A percentile compares a stretch with the other conserved stretches of the same genome.
These are phyloP conservation scores for Suhomyces tanzawaensis DNA, from an alignment of 805 yeast species.

Conservation along the genomic window DNA sequence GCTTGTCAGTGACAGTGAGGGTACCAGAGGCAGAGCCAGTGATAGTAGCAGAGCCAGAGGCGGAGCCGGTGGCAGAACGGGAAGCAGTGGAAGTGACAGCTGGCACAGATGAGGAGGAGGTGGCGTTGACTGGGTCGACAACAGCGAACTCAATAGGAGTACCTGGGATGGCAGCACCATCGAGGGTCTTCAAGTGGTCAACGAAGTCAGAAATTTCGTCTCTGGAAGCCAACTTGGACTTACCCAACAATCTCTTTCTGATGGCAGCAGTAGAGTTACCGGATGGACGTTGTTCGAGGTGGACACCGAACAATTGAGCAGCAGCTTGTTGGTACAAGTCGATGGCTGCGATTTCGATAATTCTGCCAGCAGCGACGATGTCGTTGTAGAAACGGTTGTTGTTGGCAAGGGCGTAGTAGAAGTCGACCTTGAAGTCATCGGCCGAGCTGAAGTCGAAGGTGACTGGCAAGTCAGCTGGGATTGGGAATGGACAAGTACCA, in stretches of 20 bases:
- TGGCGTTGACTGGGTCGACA: slow-evolving; percentile 12
- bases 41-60: slow-evolving; percentile 22
- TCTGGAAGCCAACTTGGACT: slow-evolving; percentile 24
- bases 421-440: slow-evolving; percentile 33
- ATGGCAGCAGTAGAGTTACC: slow-evolving; percentile 41
- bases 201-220: slow-evolving; percentile 27
- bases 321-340: slow-evolving; percentile 21
- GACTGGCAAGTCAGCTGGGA: slow-evolving; percentile 28
- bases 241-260: slow-evolving; percentile 36
- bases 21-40: slow-evolving; percentile 15
- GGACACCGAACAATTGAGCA: slow-evolving; percentile 30
- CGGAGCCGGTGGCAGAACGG: slow-evolving; percentile 15
- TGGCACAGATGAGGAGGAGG: slow-evolving; percentile 12
- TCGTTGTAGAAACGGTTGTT: slow-evolving; percentile 31
- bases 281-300: slow-evolving; percentile 24
- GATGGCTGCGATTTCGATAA: slow-evolving; percentile 32
- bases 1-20: slow-evolving; percentile 28
- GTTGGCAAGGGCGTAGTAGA: slow-evolving; percentile 31
- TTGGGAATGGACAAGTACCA: slow-evolving; percentile 37
- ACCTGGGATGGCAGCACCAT: slow-evolving; percentile 24
- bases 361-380: slow-evolving; percentile 33
- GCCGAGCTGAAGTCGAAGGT: slow-evolving; percentile 23
- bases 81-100: slow-evolving; percentile 14
- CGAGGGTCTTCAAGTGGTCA: slow-evolving; percentile 20
- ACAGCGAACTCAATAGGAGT: slow-evolving; percentile 16